Conservation (phyloP, 306 rosid genomes). For the Lotus japonicus region DNA sequence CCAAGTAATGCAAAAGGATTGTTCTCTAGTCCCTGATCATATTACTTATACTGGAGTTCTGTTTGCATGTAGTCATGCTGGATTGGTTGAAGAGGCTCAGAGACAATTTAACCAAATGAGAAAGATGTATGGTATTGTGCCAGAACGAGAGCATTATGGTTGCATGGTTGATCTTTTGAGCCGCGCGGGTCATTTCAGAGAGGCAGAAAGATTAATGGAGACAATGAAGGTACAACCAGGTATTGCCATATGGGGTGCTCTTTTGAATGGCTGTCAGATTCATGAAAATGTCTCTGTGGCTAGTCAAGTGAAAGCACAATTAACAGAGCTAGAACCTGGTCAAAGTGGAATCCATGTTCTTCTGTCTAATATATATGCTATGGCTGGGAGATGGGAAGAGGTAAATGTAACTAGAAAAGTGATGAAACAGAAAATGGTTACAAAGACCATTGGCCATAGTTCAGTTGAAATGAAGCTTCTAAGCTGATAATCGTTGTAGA, state of each 20-base stretch:
- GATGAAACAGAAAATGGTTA: conserved; percentile 39
- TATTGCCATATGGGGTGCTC: conserved; percentile 56
- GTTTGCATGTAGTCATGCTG: conserved; percentile 63
- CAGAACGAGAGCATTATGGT: conserved; percentile 68
- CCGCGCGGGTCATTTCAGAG: conserved; percentile 56
- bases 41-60: conserved; percentile 63
- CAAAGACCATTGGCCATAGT: conserved; percentile 62
- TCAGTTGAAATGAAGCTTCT: conserved; percentile 46
- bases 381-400: conserved; percentile 64
- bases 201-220: conserved; percentile 48
- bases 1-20: conserved; percentile 59
- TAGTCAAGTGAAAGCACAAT: conserved; percentile 32
- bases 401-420: conserved; percentile 48
- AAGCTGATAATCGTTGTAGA: conserved; percentile 7
- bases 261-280: conserved; percentile 74
- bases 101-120: conserved; percentile 52
- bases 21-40: conserved; percentile 43
- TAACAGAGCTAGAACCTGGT: conserved; percentile 41
- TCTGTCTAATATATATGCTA: conserved; percentile 71
- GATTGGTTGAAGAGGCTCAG: conserved; percentile 57
- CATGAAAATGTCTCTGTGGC: conserved; percentile 60
- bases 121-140: conserved; percentile 39
- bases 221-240: conserved; percentile 49
- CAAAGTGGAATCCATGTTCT: conserved; percentile 61
- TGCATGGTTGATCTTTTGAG: conserved; percentile 81